These are phyloP conservation scores for Podospora pseudocomata DNA, from an alignment of 495 filamentous ascomycete genomes.

Conservation along the genomic window DNA sequence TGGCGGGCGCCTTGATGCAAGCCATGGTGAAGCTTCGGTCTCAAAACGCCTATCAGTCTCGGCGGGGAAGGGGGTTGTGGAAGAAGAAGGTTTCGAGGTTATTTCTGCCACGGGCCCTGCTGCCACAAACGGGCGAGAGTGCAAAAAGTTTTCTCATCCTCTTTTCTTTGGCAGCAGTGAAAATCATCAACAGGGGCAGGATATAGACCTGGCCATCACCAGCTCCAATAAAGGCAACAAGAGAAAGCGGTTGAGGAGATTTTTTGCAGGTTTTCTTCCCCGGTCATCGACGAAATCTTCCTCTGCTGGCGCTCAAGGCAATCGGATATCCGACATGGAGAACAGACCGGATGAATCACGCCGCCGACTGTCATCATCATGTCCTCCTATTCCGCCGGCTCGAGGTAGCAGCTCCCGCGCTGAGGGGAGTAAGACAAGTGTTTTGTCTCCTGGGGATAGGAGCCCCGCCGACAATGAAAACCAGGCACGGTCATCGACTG, in stretches of 20 bases:
- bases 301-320: neutral
- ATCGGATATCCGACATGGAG: neutral
- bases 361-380: neutral
- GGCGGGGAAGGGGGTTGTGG: neutral
- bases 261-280: neutral
- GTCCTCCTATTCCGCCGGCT: neutral
- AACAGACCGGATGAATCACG: neutral
- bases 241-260: neutral
- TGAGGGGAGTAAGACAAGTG: neutral
- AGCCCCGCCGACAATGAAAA: neutral
- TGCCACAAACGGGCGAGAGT: neutral
- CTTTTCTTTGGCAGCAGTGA: neutral
- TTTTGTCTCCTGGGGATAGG: neutral
- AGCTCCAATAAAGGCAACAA: neutral
- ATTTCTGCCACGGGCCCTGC: neutral
- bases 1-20: no score
- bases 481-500: neutral
- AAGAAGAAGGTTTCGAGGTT: neutral
- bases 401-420: neutral
- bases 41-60: neutral
- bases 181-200: neutral
- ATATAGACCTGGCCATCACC: no score
- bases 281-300: neutral
- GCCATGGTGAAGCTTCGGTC: neutral
- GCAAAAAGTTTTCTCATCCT: neutral